Evolutionary conservation across 129 eudicot genomes (phyloP).

Genomic region (Silybum marianum): DNA sequence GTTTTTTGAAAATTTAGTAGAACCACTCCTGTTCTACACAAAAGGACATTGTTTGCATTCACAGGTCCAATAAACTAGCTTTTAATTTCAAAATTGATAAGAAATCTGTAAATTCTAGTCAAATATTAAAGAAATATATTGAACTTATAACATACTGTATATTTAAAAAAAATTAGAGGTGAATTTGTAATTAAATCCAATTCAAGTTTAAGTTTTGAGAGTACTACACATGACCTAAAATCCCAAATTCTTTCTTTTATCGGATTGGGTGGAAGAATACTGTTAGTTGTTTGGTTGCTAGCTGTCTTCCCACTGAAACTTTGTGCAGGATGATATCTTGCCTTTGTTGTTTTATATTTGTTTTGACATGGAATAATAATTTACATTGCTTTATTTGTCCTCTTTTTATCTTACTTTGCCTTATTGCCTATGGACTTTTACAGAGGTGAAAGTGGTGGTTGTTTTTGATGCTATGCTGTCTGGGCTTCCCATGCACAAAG

Average conservation of each 20-base stretch:
- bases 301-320: neutral
- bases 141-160: neutral
- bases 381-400: neutral
- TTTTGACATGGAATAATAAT: neutral
- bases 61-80: slow-evolving; percentile 1
- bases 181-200: neutral
- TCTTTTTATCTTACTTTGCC: neutral
- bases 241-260: neutral
- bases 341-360: neutral
- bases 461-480: slow-evolving; percentile 97
- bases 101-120: neutral
- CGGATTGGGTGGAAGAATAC: neutral
- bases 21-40: neutral
- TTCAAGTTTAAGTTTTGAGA: neutral
- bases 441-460: slow-evolving; percentile 96
- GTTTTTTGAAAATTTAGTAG: neutral
- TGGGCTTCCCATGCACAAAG: slow-evolving; percentile 78
- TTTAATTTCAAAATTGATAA: neutral
- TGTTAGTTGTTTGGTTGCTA: neutral
- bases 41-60: neutral
- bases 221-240: neutral
- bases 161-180: neutral
- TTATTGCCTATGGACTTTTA: slow-evolving; percentile 24
- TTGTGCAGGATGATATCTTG: neutral
- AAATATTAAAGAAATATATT: neutral